Conservation (phyloP, 2,329 filamentous ascomycete genomes). For the Herpotrichia juniperi region DNA sequence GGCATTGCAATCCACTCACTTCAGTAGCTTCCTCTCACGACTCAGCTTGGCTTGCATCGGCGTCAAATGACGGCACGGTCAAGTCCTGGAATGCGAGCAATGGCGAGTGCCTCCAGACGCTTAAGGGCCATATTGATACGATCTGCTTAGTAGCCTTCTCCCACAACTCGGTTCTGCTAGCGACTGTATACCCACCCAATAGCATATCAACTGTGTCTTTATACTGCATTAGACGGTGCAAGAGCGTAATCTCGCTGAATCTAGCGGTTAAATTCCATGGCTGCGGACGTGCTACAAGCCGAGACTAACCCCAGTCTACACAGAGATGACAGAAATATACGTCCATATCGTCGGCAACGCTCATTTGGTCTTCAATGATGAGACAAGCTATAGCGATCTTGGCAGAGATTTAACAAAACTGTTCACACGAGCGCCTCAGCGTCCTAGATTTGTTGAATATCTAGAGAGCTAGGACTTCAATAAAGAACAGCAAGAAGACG, state of each 20-base stretch:
- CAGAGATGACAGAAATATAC: not conserved
- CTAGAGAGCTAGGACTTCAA: not conserved
- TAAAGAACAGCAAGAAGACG: not conserved
- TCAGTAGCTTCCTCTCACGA: too few relatives aligned
- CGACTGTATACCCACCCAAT: not conserved
- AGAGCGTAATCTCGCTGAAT: not conserved
- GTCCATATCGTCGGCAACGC: not conserved
- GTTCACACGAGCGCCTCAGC: not conserved
- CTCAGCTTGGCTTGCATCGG: too few relatives aligned
- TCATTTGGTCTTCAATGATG: not conserved
- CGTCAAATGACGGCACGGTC: too few relatives aligned
- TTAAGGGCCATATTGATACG: too few relatives aligned
- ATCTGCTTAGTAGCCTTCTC: too few relatives aligned
- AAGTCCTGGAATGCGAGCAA: too few relatives aligned
- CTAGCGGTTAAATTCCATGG: not conserved
- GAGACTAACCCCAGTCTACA: not conserved
- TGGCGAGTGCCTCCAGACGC: too few relatives aligned
- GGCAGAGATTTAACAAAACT: not conserved
- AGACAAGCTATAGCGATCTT: not conserved
- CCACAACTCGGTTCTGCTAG: too few relatives aligned
- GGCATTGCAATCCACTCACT: too few relatives aligned
- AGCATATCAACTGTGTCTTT: not conserved
- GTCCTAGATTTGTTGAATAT: not conserved
- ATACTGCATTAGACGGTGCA: not conserved
- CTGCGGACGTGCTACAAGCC: not conserved